Percentiles rank a stretch among this genome's conserved stretches.
Evolutionary conservation across 495 filamentous ascomycete genomes (phyloP).

Genomic region (Neurospora tetrasperma): DNA sequence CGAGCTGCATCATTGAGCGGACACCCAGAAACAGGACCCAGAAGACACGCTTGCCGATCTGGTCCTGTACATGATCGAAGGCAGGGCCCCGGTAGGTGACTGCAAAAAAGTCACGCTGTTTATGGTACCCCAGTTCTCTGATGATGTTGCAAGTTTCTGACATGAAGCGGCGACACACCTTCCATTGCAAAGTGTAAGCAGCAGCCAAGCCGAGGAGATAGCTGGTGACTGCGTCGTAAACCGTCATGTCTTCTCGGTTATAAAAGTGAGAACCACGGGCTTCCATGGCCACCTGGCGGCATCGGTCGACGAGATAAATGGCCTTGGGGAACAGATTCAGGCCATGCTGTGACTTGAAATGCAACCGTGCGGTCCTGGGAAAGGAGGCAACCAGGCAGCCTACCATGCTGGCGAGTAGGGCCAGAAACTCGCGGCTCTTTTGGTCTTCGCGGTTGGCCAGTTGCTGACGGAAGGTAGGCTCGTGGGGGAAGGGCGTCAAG

Average conservation of each 20-base stretch:
- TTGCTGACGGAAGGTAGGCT: constrained; percentile 68
- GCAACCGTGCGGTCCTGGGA: constrained; percentile 61
- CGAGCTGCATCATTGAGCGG: constrained; percentile 58
- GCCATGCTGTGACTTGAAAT: constrained; percentile 49
- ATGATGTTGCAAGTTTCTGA: constrained; percentile 64
- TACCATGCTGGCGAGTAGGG: constrained; percentile 74
- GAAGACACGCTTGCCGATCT: constrained; percentile 69
- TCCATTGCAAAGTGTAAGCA: constrained; percentile 58
- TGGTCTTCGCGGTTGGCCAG: constrained; percentile 62
- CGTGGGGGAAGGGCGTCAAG: constrained; percentile 75
- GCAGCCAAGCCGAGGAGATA: constrained; percentile 69
- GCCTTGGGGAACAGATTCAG: constrained; percentile 55
- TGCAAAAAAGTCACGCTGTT: constrained; percentile 29
- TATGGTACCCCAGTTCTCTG: constrained; percentile 53
- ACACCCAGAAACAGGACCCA: constrained; percentile 64
- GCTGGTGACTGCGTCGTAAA: constrained; percentile 79
- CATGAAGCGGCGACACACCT: constrained; percentile 57
- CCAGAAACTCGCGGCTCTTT: constrained; percentile 57
- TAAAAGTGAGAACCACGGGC: constrained; percentile 62
- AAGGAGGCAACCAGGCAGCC: constrained; percentile 68
- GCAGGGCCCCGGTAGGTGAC: constrained; percentile 26
- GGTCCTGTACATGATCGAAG: constrained; percentile 61
- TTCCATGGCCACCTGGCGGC: constrained; percentile 59
- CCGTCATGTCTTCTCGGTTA: constrained; percentile 49
- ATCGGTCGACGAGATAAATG: constrained; percentile 60